phyloP scores from a whole-genome alignment of 805 yeast genomes.

The Yamadazyma philogaea region DNA sequence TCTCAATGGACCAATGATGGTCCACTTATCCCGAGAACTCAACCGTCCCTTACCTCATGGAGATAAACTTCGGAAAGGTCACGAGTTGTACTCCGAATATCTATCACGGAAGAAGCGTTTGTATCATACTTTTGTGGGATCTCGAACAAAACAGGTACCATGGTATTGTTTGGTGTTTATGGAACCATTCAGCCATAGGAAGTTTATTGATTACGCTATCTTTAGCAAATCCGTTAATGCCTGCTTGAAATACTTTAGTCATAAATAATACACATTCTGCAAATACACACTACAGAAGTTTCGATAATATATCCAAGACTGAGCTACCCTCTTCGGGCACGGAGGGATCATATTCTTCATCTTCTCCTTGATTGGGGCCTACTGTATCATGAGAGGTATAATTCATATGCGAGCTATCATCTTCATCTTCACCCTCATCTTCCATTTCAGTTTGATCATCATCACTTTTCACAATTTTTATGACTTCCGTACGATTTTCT shows the following conservation, averaged over 20 bases:
- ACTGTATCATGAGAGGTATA: slow-evolving; percentile 28
- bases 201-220: not conserved
- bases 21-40: slow-evolving; percentile 2
- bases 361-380: slow-evolving; percentile 27
- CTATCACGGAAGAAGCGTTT: slow-evolving; percentile 20
- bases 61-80: slow-evolving; percentile 9
- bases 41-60: slow-evolving; percentile 11
- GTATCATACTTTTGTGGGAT: slow-evolving; percentile 18
- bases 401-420: slow-evolving; percentile 16
- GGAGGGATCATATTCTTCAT: slow-evolving; percentile 18
- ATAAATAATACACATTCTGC: slow-evolving; percentile 1
- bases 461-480: slow-evolving; percentile 22
- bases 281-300: slow-evolving; percentile 14
- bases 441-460: slow-evolving; percentile 17
- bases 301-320: slow-evolving; percentile 34
- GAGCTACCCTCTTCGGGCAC: slow-evolving; percentile 1
- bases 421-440: slow-evolving; percentile 14
- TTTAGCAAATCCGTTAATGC: not conserved
- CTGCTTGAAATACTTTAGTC: slow-evolving; percentile 4
- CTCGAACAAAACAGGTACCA: not conserved
- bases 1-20: not conserved
- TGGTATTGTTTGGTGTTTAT: too few relatives aligned
- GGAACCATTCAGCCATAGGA: not conserved
- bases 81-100: slow-evolving; percentile 4
- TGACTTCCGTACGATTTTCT: slow-evolving; percentile 29